Percentiles rank a stretch among this genome's conserved stretches.
Evolutionary conservation across 805 yeast species (phyloP).

Genomic region (Candida palmyrensis): DNA sequence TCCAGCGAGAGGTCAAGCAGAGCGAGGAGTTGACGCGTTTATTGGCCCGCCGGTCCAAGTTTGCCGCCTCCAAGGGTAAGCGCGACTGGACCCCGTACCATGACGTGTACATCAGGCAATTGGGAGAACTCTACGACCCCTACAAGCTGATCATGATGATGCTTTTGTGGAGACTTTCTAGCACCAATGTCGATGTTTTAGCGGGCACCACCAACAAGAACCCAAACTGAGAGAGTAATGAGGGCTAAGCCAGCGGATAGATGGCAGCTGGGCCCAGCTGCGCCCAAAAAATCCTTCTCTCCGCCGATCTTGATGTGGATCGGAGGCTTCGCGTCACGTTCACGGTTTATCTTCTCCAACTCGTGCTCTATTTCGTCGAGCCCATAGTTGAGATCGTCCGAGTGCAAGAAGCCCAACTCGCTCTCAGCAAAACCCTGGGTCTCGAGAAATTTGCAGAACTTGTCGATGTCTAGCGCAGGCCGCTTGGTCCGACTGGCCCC

Average conservation of each 20-base stretch:
- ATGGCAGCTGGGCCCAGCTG: background rate
- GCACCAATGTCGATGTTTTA: conserved; percentile 49
- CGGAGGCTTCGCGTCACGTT: conserved; percentile 7
- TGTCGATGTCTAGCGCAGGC: conserved; percentile 24
- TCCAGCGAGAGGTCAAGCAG: conserved; percentile 30
- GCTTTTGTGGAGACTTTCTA: conserved; percentile 66
- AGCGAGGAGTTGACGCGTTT: conserved; percentile 27
- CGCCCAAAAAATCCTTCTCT: conserved; percentile 10
- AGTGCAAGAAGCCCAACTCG: conserved; percentile 23
- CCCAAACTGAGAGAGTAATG: conserved; percentile 2
- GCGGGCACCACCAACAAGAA: conserved; percentile 10
- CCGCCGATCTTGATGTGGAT: conserved; percentile 27
- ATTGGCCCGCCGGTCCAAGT: conserved; percentile 33
- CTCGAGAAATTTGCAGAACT: conserved; percentile 17
- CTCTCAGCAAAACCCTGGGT: conserved; percentile 21
- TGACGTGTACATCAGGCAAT: conserved; percentile 49
- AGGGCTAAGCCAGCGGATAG: background rate
- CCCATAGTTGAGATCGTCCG: conserved; percentile 28
- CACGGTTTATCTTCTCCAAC: conserved; percentile 22
- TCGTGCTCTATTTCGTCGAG: conserved; percentile 34
- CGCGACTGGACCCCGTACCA: conserved; percentile 65
- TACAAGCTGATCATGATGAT: conserved; percentile 65
- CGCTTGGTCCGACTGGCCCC: background rate
- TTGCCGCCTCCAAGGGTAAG: conserved; percentile 31
- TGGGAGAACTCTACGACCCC: conserved; percentile 61